These are phyloP conservation scores for Colletotrichum navitas DNA, from an alignment of 2,329 filamentous ascomycete genomes.

Conservation along the genomic window DNA sequence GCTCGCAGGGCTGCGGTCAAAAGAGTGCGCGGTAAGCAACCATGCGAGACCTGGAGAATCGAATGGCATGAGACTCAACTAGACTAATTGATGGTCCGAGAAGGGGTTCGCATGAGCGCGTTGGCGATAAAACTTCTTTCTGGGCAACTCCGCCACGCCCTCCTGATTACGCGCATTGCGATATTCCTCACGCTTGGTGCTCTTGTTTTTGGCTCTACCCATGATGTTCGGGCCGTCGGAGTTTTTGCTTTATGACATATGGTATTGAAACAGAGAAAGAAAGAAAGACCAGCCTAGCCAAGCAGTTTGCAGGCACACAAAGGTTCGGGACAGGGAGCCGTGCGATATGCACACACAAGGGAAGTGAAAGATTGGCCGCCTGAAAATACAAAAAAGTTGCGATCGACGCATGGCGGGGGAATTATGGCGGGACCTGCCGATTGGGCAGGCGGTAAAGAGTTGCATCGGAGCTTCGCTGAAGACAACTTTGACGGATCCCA, in stretches of 20 bases:
- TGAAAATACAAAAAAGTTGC: slow-evolving; percentile 31
- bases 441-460: slow-evolving; percentile 40
- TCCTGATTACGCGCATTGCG: slow-evolving; percentile 67
- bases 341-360: slow-evolving; percentile 2
- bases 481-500: no score
- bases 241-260: neutral
- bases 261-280: neutral
- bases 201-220: slow-evolving; percentile 65
- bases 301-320: neutral
- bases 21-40: neutral
- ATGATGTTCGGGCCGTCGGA: slow-evolving; percentile 47
- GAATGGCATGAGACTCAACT: slow-evolving; percentile 65
- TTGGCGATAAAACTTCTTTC: slow-evolving; percentile 97
- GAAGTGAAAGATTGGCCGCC: slow-evolving; percentile 5
- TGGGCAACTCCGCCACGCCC: slow-evolving; percentile 75
- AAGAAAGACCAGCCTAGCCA: neutral
- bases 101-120: slow-evolving; percentile 98
- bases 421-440: neutral
- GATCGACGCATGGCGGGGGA: slow-evolving; percentile 26
- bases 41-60: neutral
- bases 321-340: neutral
- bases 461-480: neutral
- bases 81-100: slow-evolving; percentile 89
- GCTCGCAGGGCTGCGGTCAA: slow-evolving; percentile 73
- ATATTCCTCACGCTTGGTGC: slow-evolving; percentile 75